Conservation (phyloP, 257 asterid genomes). For the Asclepias syriaca region DNA sequence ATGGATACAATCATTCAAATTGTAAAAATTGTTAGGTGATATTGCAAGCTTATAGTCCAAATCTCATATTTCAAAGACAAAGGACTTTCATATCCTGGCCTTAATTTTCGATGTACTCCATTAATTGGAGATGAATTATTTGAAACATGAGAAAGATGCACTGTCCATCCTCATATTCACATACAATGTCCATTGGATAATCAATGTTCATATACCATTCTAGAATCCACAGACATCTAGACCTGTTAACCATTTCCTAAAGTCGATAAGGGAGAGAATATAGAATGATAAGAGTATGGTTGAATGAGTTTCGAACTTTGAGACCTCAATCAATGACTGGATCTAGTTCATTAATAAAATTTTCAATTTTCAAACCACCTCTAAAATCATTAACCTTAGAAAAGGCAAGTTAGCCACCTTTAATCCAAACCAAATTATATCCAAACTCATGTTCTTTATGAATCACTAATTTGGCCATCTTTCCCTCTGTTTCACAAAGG, state of each 20-base stretch:
- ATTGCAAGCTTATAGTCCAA: neutral
- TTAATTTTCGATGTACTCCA: neutral
- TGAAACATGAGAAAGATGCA: neutral
- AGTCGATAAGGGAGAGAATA: neutral
- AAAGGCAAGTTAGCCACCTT: neutral
- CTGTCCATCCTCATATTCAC: neutral
- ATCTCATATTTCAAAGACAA: neutral
- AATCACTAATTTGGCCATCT: neutral
- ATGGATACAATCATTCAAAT: slow-evolving; percentile 14
- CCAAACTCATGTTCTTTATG: neutral
- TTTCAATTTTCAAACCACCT: neutral
- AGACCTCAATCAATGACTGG: neutral
- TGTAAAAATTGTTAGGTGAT: neutral
- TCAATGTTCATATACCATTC: neutral
- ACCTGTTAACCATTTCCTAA: neutral
- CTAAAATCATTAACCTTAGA: neutral
- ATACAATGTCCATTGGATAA: neutral
- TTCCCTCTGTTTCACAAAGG: neutral
- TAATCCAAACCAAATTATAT: neutral
- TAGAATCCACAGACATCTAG: neutral
- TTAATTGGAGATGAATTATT: neutral
- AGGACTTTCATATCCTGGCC: neutral
- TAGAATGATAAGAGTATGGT: neutral
- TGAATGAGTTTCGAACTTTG: neutral
- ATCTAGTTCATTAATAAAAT: neutral